Conservation (phyloP, 495 filamentous ascomycete genomes). For the Aspergillus cristatus region DNA sequence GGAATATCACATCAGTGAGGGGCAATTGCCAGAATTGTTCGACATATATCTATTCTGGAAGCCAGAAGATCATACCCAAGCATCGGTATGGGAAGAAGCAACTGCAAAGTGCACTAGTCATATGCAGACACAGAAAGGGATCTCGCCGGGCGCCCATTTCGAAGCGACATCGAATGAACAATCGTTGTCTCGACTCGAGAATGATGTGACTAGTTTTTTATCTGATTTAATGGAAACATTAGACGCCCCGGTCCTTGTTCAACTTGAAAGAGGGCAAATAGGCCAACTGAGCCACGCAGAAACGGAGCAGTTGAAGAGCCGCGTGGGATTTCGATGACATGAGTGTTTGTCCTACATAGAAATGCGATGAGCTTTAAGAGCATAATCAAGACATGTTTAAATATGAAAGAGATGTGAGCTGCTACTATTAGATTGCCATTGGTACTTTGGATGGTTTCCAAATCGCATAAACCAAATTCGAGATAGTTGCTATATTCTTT, state of each 20-base stretch:
- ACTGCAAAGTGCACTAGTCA: constrained; percentile 7
- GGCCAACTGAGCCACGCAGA: constrained; percentile 26
- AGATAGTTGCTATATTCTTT: constrained; percentile 7
- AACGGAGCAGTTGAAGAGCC: constrained; percentile 22
- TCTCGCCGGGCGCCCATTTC: constrained; percentile 3
- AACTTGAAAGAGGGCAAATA: constrained; percentile 36
- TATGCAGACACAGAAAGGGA: constrained; percentile 7
- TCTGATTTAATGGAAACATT: constrained; percentile 26
- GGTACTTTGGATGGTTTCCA: neutral
- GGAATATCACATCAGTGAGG: constrained; percentile 30
- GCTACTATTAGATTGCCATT: no score
- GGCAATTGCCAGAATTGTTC: constrained; percentile 13
- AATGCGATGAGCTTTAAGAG: neutral
- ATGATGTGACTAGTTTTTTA: constrained; percentile 20
- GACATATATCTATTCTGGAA: constrained; percentile 21
- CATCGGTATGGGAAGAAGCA: constrained; percentile 7
- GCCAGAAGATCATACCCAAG: constrained; percentile 1
- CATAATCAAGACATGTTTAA: no score
- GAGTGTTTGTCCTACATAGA: no score
- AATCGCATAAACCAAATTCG: neutral
- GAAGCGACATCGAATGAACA: constrained; percentile 2
- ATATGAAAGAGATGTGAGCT: no score
- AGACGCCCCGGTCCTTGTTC: constrained; percentile 31
- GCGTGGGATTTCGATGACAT: constrained; percentile 18
- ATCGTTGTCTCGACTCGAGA: constrained; percentile 15